These are phyloP conservation scores for Diaporthe longicolla DNA, from an alignment of 2,329 filamentous ascomycete species.

Conservation along the genomic window DNA sequence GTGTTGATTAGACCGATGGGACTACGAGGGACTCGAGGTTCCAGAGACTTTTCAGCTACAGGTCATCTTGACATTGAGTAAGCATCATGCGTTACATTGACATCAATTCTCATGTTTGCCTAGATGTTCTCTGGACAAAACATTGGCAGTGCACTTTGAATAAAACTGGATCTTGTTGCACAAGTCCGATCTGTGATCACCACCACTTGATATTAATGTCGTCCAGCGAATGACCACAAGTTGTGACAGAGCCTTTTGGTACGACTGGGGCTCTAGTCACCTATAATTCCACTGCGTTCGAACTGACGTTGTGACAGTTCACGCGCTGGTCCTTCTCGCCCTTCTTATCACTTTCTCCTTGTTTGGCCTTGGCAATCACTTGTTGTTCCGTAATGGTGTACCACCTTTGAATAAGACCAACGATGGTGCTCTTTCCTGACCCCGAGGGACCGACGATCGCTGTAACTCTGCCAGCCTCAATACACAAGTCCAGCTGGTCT, in stretches of 20 bases:
- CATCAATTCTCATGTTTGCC: no score
- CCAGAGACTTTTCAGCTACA: no score
- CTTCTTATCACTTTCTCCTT: background rate
- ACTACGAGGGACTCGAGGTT: no score
- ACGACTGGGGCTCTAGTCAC: slow-evolving; percentile 42
- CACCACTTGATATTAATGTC: slow-evolving; percentile 74
- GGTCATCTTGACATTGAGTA: no score
- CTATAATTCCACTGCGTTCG: slow-evolving; percentile 63
- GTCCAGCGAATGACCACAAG: slow-evolving; percentile 30
- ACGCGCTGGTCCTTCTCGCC: background rate
- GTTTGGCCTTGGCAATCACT: background rate
- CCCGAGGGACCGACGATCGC: background rate
- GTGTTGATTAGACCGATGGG: no score
- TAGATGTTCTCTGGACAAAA: no score
- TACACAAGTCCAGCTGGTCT: background rate
- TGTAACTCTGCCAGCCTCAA: background rate
- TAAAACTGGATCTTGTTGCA: slow-evolving; percentile 48
- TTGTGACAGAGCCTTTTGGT: background rate
- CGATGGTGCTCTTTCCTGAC: background rate
- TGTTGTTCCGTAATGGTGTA: slow-evolving; percentile 58
- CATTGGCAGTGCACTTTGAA: no score
- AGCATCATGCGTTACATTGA: no score
- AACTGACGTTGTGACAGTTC: slow-evolving; percentile 53
- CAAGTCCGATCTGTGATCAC: slow-evolving; percentile 61
- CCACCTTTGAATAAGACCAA: slow-evolving; percentile 62